Evolutionary conservation across 805 yeast genomes (phyloP).

Genomic region (Lipomyces starkeyi): DNA sequence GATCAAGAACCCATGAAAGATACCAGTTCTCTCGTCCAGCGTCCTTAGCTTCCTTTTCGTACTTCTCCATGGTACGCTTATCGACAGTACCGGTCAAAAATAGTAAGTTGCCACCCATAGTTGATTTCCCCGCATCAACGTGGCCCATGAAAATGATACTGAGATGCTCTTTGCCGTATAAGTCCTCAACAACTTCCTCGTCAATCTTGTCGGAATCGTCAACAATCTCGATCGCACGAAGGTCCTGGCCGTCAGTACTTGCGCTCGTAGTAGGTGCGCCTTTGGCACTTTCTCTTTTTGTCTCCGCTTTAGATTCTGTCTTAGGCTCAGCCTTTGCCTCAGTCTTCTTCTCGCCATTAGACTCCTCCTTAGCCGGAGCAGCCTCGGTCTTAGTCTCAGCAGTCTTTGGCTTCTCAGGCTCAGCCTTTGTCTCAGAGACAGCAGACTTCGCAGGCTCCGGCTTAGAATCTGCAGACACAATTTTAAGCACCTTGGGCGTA

Average conservation of each 20-base stretch:
- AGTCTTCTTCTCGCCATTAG: conserved; percentile 8
- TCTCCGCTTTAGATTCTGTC: conserved; percentile 32
- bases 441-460: conserved; percentile 15
- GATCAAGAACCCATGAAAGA: conserved; percentile 98
- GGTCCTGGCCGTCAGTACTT: conserved; percentile 30
- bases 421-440: conserved; percentile 20
- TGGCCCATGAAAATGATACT: conserved; percentile 99
- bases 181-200: conserved; percentile 83
- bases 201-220: conserved; percentile 84
- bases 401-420: conserved; percentile 49
- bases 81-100: conserved; percentile 96
- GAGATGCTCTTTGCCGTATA: conserved; percentile 97
- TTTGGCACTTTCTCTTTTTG: conserved; percentile 36
- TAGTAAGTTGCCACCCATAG: conserved; percentile 98
- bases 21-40: conserved; percentile 99
- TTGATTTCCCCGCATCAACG: conserved; percentile 99
- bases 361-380: not conserved
- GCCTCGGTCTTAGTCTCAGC: conserved; percentile 51
- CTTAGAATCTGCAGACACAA: conserved; percentile 27
- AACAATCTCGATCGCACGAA: conserved; percentile 56
- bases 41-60: conserved; percentile 97
- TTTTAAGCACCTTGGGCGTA: conserved; percentile 13
- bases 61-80: conserved; percentile 97
- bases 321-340: conserved; percentile 28
- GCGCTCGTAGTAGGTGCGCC: conserved; percentile 40